phyloP scores from a whole-genome alignment of 441 rosid species.

The Populus trichocarpa region DNA sequence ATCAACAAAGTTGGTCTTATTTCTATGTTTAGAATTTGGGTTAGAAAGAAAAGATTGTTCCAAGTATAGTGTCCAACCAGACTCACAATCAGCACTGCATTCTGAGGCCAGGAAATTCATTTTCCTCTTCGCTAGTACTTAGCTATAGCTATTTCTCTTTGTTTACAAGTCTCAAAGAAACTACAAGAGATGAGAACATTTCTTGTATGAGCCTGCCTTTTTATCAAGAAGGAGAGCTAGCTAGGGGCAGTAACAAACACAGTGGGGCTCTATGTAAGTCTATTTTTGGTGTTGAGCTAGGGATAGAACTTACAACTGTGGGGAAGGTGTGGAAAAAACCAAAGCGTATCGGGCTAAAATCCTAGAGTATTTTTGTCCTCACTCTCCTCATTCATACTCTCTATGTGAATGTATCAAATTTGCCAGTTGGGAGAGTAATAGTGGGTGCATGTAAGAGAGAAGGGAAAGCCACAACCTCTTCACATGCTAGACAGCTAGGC shows the following conservation, averaged over 20 bases:
- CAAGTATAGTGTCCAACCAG: slow-evolving; percentile 93
- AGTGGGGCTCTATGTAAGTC: background rate
- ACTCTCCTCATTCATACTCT: slow-evolving; percentile 17
- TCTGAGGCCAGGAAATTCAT: slow-evolving; percentile 53
- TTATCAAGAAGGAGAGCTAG: background rate
- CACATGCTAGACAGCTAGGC: slow-evolving; percentile 77
- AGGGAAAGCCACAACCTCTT: slow-evolving; percentile 25
- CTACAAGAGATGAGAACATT: background rate
- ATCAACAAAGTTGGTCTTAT: slow-evolving; percentile 5
- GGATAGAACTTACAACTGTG: background rate
- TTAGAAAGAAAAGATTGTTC: slow-evolving; percentile 59
- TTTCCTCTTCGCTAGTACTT: background rate
- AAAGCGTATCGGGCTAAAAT: slow-evolving; percentile 28
- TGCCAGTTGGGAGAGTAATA: slow-evolving; percentile 43
- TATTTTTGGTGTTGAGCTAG: background rate
- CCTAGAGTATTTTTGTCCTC: slow-evolving; percentile 34
- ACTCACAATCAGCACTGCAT: slow-evolving; percentile 79
- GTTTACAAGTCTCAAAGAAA: background rate
- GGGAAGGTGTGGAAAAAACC: slow-evolving; percentile 9
- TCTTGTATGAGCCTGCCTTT: background rate
- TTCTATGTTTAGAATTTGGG: slow-evolving; percentile 22
- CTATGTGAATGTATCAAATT: slow-evolving; percentile 29
- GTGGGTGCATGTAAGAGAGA: slow-evolving; percentile 26
- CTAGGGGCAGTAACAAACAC: background rate
- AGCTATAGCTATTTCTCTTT: background rate